Evolutionary conservation across 495 filamentous ascomycete species (phyloP), one percentile per base, ranked within the genome.

Genomic region (Xylaria intraflava): DNA sequence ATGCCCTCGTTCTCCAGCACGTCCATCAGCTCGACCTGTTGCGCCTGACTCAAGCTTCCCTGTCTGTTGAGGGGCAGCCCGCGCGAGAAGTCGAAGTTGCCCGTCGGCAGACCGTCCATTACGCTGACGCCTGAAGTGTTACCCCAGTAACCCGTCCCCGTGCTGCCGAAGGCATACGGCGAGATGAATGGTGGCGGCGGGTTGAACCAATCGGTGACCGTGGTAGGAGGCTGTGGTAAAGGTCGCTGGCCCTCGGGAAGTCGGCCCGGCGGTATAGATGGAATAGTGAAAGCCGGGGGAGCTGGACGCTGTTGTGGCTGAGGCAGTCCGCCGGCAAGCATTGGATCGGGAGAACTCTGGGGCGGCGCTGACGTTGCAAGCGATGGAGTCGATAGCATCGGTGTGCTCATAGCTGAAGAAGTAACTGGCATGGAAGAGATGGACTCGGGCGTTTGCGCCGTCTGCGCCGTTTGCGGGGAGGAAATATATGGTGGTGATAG

Each of bases 21-120:
- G 27, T 78, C 73, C 82, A 88, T 83, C 46, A 89, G 67, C 69
- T 88, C 83, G 38, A 82, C 66, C 65, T 88, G 86, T 64, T 88
- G 83, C 61, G 86, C 76, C 49, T 86, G 82, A 41, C 79, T 86
- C 47, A 89, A 69, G 36, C 83, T 86, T 39, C 82, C 79, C 38
- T 80, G 76, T 9, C 84, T 72, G 64, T 77, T 65, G 35, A 63
- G 60, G 3, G 65, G 51, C 26, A 68, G 66, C 39, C 59, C 61
- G 26, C 54, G 46, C 16, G 55, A 41, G 33, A 62, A 64, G n/a
- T 68, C 60, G 41, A 56, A 54, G 41, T 62, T 61, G 17, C 58
- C 50, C 20, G 57, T 51, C 8, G 49, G 51, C 17, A 62, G 33
- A 22, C 61, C 55, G 70, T 26, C 74, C 53, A 58, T 67, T 64